A percentile compares a stretch with the other conserved stretches of the same genome.
phyloP scores from a whole-genome alignment of 192 early-diverging fungal species.

The Piromyces sp. region DNA sequence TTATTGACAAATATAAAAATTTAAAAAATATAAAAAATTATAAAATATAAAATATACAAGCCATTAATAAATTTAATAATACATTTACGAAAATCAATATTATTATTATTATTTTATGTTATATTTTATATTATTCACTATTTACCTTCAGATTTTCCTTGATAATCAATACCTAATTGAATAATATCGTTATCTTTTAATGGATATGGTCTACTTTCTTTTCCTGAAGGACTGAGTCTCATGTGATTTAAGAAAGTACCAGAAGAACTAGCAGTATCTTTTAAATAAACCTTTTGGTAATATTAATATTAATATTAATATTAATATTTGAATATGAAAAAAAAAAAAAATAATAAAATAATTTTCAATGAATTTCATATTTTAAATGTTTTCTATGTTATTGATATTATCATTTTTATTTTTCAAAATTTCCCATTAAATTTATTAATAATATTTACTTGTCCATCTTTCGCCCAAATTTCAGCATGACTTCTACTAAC shows the following conservation, averaged over 20 bases:
- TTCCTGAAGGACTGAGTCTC: slow-evolving; percentile 66
- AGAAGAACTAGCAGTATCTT: slow-evolving; percentile 89
- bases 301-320: neutral
- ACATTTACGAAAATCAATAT: no score
- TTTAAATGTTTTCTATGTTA: no score
- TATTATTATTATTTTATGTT: no score
- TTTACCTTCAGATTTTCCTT: slow-evolving; percentile 66
- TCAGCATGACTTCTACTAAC: slow-evolving; percentile 85
- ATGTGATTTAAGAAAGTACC: slow-evolving; percentile 95
- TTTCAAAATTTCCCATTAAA: no score
- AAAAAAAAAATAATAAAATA: no score
- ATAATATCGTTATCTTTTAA: slow-evolving; percentile 76
- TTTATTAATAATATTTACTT: slow-evolving; percentile 10
- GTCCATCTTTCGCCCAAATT: slow-evolving; percentile 66
- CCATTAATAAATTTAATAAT: no score
- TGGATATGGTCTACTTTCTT: slow-evolving; percentile 49
- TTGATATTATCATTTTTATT: neutral
- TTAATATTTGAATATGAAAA: no score
- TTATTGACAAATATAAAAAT: neutral
- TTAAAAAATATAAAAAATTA: neutral
- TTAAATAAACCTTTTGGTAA: slow-evolving; percentile 57
- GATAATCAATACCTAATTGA: slow-evolving; percentile 93
- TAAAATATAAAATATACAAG: no score
- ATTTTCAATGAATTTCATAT: no score
- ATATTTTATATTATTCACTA: neutral